Conservation (phyloP, 257 asterid species). For the Voacanga thouarsii region DNA sequence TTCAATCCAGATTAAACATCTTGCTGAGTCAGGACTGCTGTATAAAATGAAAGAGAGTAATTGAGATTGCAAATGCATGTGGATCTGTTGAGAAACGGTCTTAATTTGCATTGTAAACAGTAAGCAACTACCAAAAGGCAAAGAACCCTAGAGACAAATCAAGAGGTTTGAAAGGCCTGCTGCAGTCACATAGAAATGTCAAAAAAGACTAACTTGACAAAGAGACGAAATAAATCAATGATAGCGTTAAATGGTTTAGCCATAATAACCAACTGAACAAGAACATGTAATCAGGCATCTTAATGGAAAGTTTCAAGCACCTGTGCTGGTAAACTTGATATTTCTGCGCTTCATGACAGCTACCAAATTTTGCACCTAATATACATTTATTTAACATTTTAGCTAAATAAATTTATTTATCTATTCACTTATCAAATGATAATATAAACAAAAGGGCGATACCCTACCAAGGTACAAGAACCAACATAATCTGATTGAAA, state of each 20-base stretch:
- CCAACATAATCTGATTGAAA: background rate
- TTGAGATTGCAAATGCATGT: background rate
- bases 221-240: background rate
- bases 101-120: background rate
- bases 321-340: conserved; percentile 37
- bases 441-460: background rate
- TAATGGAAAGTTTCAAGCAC: conserved; percentile 15
- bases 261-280: background rate
- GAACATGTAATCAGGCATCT: conserved; percentile 1
- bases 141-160: background rate
- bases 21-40: background rate
- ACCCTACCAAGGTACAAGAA: background rate
- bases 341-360: conserved; percentile 69
- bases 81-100: background rate
- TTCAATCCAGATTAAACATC: background rate
- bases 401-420: no score
- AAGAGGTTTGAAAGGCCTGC: background rate
- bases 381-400: background rate
- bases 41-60: background rate
- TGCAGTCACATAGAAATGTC: background rate
- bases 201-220: background rate
- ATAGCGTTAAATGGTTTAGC: background rate
- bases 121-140: background rate
- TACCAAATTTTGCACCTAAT: conserved; percentile 84
- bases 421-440: no score